Evolutionary conservation across 495 filamentous ascomycete genomes (phyloP), one percentile per base, ranked within the genome.

Genomic region (Hypoxylon subgilvum): DNA sequence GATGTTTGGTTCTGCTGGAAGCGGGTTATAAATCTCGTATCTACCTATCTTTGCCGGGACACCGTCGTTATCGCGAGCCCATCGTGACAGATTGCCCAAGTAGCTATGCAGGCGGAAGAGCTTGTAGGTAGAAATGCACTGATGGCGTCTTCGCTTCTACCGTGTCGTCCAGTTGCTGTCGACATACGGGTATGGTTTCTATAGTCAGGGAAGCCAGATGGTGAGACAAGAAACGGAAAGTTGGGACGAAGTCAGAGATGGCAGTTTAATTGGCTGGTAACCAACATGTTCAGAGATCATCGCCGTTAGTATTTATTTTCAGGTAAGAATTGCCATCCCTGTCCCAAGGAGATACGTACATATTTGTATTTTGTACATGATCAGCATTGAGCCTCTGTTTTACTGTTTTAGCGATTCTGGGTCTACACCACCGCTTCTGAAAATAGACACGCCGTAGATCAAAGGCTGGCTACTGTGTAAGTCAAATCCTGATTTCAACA

Each of bases 331-430:
- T 12, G 14, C 8, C 27, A 57, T 14, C 52, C 43, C 27, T 48
- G 48, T 36, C 36, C 12, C 12, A 35, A 25, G 19, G 52, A 30
- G 30, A n/a, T n/a, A 42, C 10, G 47, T 36, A 36, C 21, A 21
- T 10, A 14, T 16, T 54, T 47, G 52, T 56, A 50, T 51, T 22
- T 59, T 13, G 48, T 53, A 60, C 40, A 47, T 36, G 49, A 61
- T 54, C 57, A 55, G 46, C 51, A 34, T 61, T 51, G 58, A 61
- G 58, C 58, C 58, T 55, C 50, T 61, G 12, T 35, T n/a, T n/a
- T n/a, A n/a, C n/a, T n/a, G n/a, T n/a, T n/a, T n/a, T 42, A 25
- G 34, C 10, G 16, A 40, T 41, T 43, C 18, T 34, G 22, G 40
- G 13, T 19, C 8, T 31, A 31, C 42, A 31, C 10, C 2, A 45